Evolutionary conservation across 371 early-diverging fungal genomes (phyloP).

Genomic region (Mortierella sp.): DNA sequence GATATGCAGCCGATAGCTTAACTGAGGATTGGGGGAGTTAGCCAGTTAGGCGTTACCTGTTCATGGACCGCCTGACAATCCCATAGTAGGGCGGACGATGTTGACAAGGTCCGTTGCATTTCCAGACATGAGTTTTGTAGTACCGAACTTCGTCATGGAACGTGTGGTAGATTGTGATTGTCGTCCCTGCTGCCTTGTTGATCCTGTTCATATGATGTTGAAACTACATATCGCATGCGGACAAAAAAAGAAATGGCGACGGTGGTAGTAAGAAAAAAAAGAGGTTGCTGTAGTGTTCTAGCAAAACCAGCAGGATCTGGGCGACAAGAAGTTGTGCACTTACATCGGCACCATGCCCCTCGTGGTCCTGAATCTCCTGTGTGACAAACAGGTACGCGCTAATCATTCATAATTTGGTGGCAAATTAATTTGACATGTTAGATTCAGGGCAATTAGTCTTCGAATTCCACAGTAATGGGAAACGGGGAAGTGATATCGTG

Average conservation of each 20-base stretch:
- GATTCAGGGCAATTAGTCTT: not conserved
- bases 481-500: too few species aligned
- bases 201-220: slow-evolving; percentile 64
- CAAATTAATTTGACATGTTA: slow-evolving; percentile 11
- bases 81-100: slow-evolving; percentile 73
- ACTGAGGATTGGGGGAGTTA: too few species aligned
- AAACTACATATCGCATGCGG: slow-evolving; percentile 23
- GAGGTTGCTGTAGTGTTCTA: not conserved
- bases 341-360: slow-evolving; percentile 62
- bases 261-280: too few species aligned
- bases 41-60: slow-evolving; percentile 67
- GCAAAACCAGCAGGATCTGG: too few species aligned
- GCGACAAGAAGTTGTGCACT: slow-evolving; percentile 29
- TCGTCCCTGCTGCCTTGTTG: slow-evolving; percentile 64
- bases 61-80: slow-evolving; percentile 72
- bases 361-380: slow-evolving; percentile 60
- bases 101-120: slow-evolving; percentile 73
- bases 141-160: slow-evolving; percentile 75
- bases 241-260: slow-evolving; percentile 27
- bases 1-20: not conserved
- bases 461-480: not conserved
- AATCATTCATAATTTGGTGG: not conserved
- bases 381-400: slow-evolving; percentile 74
- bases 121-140: slow-evolving; percentile 76
- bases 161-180: slow-evolving; percentile 74